These are phyloP conservation scores for Trypanosomatidae sp. DNA, from an alignment of 208 protist species.

Conservation along the genomic window DNA sequence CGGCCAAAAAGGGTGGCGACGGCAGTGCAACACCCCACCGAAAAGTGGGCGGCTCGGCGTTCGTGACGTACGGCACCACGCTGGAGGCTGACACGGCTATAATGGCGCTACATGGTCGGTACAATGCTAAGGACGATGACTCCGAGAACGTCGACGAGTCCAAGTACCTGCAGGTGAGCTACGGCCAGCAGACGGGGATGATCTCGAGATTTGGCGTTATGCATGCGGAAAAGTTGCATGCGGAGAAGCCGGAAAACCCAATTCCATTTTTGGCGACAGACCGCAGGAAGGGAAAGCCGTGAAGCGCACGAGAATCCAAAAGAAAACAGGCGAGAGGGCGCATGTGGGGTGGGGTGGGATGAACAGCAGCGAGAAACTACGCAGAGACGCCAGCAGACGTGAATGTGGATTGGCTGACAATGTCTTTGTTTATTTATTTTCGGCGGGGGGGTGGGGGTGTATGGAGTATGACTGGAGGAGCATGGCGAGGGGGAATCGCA, in stretches of 20 bases:
- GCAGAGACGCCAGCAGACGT: background rate
- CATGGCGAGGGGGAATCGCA: background rate
- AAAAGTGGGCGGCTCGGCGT: constrained; percentile 53
- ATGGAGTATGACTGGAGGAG: background rate
- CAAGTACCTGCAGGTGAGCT: constrained; percentile 64
- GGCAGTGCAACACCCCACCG: constrained; percentile 13
- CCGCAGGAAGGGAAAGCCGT: background rate
- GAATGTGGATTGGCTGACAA: background rate
- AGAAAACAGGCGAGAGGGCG: background rate
- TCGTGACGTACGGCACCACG: constrained; percentile 69
- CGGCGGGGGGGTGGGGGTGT: background rate
- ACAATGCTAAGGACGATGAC: constrained; percentile 55
- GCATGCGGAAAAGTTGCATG: constrained; percentile 42
- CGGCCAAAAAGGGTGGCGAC: background rate
- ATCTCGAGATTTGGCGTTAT: constrained; percentile 52
- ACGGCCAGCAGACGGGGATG: constrained; percentile 44
- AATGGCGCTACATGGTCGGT: constrained; percentile 52
- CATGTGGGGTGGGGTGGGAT: background rate
- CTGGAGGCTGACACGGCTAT: constrained; percentile 76
- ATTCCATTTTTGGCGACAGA: constrained; percentile 41
- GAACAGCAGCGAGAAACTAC: background rate
- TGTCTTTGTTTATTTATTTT: background rate
- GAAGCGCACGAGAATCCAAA: background rate
- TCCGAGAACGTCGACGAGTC: constrained; percentile 19
- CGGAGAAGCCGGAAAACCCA: constrained; percentile 41